Evolutionary conservation across 805 yeast genomes (phyloP).

Genomic region (Saturnispora zaruensis): DNA sequence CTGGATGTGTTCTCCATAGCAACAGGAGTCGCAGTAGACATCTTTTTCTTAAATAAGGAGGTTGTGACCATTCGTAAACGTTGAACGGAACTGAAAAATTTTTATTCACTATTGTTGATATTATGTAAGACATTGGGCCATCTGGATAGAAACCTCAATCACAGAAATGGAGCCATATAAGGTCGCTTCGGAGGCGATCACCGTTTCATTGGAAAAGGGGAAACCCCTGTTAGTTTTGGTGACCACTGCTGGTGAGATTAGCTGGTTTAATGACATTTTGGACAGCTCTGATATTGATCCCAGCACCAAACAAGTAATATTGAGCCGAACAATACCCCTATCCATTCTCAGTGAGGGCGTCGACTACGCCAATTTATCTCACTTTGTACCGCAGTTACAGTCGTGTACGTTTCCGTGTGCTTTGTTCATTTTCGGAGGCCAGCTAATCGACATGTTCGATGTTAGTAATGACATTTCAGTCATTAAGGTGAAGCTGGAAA

Average conservation of each 20-base stretch:
- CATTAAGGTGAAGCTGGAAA: not conserved
- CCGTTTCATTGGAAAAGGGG: constrained; percentile 28
- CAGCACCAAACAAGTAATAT: not conserved
- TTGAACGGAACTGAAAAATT: constrained; percentile 5
- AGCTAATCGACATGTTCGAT: not conserved
- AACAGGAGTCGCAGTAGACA: constrained; percentile 14
- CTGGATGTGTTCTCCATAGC: constrained; percentile 63
- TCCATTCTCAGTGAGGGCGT: constrained; percentile 31
- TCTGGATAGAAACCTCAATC: not conserved
- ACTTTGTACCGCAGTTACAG: constrained; percentile 39
- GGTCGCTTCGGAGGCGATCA: constrained; percentile 31
- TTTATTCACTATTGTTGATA: not conserved
- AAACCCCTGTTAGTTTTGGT: constrained; percentile 36
- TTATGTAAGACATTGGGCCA: not conserved
- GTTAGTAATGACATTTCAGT: not conserved
- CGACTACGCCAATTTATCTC: constrained; percentile 42
- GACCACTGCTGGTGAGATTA: constrained; percentile 20
- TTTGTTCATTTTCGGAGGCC: constrained; percentile 42
- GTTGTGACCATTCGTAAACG: not conserved
- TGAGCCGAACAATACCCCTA: not conserved
- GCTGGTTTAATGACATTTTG: constrained; percentile 16
- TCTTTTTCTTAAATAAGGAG: not conserved
- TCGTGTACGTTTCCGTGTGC: constrained; percentile 45
- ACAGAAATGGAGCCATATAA: constrained; percentile 11
- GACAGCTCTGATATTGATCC: not conserved